Percentiles rank a stretch among this genome's conserved stretches.
Conservation (phyloP, 768 basidiomycete genomes). For the Lactarius akahatsu region DNA sequence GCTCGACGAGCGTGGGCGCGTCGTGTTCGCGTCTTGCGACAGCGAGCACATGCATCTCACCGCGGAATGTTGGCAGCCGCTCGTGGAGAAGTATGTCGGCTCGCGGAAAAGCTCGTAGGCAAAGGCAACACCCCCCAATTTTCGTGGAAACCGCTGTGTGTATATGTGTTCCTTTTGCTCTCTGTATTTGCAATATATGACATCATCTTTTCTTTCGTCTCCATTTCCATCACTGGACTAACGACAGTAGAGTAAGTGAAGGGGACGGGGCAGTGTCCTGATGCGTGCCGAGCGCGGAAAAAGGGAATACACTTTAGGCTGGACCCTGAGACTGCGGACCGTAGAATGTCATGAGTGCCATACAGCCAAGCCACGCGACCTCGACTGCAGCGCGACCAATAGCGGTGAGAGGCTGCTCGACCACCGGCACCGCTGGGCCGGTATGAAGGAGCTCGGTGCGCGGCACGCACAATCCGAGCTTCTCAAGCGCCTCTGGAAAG, state of each 20-base stretch:
- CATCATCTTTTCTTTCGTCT: too few relatives aligned
- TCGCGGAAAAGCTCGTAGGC: not conserved
- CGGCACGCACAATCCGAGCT: slow-evolving; percentile 61
- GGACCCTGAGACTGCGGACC: slow-evolving; percentile 7
- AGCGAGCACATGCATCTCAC: slow-evolving; percentile 75
- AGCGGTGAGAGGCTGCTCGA: slow-evolving; percentile 45
- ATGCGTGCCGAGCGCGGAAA: too few relatives aligned
- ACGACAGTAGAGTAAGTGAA: too few relatives aligned
- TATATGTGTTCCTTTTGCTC: not conserved
- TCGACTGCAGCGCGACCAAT: slow-evolving; percentile 52
- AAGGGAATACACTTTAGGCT: not conserved
- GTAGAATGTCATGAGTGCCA: slow-evolving; percentile 48
- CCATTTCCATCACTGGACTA: too few relatives aligned
- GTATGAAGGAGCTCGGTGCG: slow-evolving; percentile 24
- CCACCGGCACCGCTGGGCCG: slow-evolving; percentile 41
- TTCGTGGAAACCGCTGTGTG: not conserved
- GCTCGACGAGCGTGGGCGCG: slow-evolving; percentile 63
- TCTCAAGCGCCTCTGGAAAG: slow-evolving; percentile 71
- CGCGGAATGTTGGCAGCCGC: slow-evolving; percentile 36
- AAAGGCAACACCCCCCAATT: not conserved
- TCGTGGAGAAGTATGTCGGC: slow-evolving; percentile 36
- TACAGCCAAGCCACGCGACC: slow-evolving; percentile 55
- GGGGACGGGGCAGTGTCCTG: too few relatives aligned
- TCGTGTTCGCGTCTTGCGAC: slow-evolving; percentile 61
- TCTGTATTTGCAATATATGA: not conserved